Evolutionary conservation across 179 eudicot genomes (phyloP).

Genomic region (Spergularia azorica): DNA sequence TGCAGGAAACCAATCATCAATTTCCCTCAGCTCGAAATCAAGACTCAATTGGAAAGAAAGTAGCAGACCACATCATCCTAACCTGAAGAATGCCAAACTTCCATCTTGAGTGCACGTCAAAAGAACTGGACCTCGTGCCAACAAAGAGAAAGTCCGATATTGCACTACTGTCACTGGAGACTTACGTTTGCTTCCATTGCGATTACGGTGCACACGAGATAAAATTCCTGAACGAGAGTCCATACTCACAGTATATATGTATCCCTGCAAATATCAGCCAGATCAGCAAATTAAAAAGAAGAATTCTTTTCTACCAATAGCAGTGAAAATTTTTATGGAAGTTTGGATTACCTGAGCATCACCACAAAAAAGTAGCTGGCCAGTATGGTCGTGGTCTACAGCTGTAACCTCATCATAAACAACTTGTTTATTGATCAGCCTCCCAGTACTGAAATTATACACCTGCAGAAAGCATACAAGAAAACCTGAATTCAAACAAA

Average conservation of each 20-base stretch:
- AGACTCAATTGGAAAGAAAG: not conserved
- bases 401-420: slow-evolving; percentile 84
- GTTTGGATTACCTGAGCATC: slow-evolving; percentile 67
- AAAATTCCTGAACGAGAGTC: slow-evolving; percentile 71
- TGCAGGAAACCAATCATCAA: slow-evolving; percentile 29
- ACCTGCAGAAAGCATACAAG: slow-evolving; percentile 44
- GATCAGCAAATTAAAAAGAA: slow-evolving; percentile 21
- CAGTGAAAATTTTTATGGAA: slow-evolving; percentile 5
- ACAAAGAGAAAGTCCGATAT: slow-evolving; percentile 84
- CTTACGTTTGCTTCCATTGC: slow-evolving; percentile 58
- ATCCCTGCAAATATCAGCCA: slow-evolving; percentile 64
- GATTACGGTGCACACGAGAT: slow-evolving; percentile 77
- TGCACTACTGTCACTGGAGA: slow-evolving; percentile 83
- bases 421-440: slow-evolving; percentile 60
- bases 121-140: slow-evolving; percentile 91
- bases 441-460: slow-evolving; percentile 94
- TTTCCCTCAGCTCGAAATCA: not conserved
- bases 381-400: slow-evolving; percentile 96
- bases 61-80: not conserved
- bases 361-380: slow-evolving; percentile 92
- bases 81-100: slow-evolving; percentile 89
- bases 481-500: not conserved
- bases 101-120: slow-evolving; percentile 84
- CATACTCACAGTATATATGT: slow-evolving; percentile 73
- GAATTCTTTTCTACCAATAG: not conserved